Base-by-base conservation (phyloP, 441 rosid species). In the Aquilaria agallochum region DNA sequence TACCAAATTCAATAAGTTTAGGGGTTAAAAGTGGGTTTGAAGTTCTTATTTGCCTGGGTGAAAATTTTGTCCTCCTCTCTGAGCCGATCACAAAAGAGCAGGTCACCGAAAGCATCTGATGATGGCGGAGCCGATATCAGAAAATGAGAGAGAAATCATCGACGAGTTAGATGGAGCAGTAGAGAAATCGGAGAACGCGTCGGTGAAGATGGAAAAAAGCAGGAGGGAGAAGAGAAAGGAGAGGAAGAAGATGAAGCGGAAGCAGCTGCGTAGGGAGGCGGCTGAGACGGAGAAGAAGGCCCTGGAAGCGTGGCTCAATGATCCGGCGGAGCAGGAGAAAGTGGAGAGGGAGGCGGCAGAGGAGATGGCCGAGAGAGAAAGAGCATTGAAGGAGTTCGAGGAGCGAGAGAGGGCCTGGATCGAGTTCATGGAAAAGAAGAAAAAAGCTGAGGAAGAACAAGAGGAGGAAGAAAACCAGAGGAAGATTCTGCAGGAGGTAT, bases 221-320 rank as follows among this genome's bases (percentile, higher is more conserved):
- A 79, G 97, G 69, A 86, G 79, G 74, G 96, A 85, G 69, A 95
- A 88, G 84, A 66, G 92, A 76, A 95, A 86, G 82, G 83, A 80
- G 74, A 66, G 63, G 80, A 95, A 95, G 82, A 91, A 82, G 80
- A 13, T 68, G 80, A 94, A 82, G 87, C 79, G 97, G 83, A 89
- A 76, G 81, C 87, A 78, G 58, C 20, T 67, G 66, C 76, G 97
- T 80, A 89, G 71, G 75, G 96, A 87, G 76, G 69, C 68, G 27
- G 95, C 96, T 52, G 80, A 55, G 75, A 83, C 72, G 76, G 94
- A 82, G 82, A 84, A 88, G 66, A 85, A 80, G 54, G 86, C 77
- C 45, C 84, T 68, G 70, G 89, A 83, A 75, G 84, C 77, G 40
- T 74, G 70, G 61, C 55, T 72, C 53, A 82, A 89, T 68, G 96